Percentiles rank a stretch among this genome's conserved stretches.
phyloP scores from a whole-genome alignment of 805 yeast species.

The Barnettozyma populi region DNA sequence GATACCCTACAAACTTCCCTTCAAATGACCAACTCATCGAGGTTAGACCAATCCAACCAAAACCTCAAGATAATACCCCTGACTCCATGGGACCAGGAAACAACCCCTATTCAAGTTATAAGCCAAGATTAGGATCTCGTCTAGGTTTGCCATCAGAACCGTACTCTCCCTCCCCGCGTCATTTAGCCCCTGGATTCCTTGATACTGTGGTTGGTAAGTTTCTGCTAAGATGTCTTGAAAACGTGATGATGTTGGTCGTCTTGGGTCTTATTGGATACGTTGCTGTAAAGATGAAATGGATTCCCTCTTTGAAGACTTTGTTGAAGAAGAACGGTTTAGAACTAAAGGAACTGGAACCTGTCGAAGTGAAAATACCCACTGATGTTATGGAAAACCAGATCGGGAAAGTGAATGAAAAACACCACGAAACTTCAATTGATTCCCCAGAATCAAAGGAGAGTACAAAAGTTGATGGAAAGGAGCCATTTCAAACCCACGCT shows the following conservation, averaged over 20 bases:
- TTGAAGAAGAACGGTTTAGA: conserved; percentile 30
- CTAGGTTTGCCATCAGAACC: conserved; percentile 15
- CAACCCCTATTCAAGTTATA: conserved; percentile 6
- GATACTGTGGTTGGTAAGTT: conserved; percentile 26
- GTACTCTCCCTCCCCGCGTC: conserved; percentile 21
- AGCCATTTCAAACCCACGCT: neutral
- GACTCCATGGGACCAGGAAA: conserved; percentile 5
- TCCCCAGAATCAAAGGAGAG: neutral
- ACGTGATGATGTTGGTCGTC: conserved; percentile 32
- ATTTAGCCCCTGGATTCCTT: conserved; percentile 21
- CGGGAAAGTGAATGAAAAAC: conserved; percentile 3
- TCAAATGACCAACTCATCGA: conserved; percentile 7
- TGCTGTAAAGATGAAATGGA: conserved; percentile 26
- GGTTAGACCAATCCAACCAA: conserved; percentile 7
- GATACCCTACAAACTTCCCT: conserved; percentile 12
- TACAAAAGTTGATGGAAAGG: too few species aligned
- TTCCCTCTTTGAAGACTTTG: conserved; percentile 28
- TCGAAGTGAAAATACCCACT: conserved; percentile 5
- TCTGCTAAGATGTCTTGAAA: conserved; percentile 33
- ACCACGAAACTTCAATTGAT: neutral
- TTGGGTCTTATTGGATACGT: conserved; percentile 23
- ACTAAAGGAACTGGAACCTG: conserved; percentile 22
- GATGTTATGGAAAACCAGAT: conserved; percentile 6
- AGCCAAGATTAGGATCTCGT: conserved; percentile 15
- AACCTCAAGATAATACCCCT: neutral